Conservation (phyloP, 2,329 filamentous ascomycete genomes). For the Alternaria alternata region DNA sequence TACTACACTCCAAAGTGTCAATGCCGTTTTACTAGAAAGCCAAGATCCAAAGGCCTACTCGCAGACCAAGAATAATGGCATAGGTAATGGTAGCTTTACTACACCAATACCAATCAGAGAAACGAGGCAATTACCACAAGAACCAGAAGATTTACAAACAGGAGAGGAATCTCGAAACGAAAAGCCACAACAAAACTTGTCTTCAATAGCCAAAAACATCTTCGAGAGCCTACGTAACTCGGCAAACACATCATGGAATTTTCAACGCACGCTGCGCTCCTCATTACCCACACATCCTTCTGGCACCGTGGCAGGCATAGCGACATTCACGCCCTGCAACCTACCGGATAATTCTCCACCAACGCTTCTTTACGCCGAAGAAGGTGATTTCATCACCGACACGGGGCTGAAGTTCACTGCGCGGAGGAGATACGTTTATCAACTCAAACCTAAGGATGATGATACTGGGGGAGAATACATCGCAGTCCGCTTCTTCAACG, state of each 20-base stretch:
- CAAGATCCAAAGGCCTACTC: slow-evolving; percentile 10
- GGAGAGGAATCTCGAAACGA: neutral
- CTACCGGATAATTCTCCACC: slow-evolving; percentile 24
- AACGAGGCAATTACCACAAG: neutral
- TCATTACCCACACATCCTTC: slow-evolving; percentile 68
- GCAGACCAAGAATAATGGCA: neutral
- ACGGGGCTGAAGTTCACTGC: slow-evolving; percentile 65
- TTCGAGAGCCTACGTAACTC: slow-evolving; percentile 23
- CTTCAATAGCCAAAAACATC: slow-evolving; percentile 10
- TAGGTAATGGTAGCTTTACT: neutral
- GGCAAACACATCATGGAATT: slow-evolving; percentile 62
- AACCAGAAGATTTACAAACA: neutral
- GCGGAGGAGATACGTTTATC: slow-evolving; percentile 73
- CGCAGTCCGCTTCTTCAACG: slow-evolving; percentile 27
- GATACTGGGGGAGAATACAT: slow-evolving; percentile 7
- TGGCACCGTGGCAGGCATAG: slow-evolving; percentile 71
- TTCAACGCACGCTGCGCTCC: slow-evolving; percentile 66
- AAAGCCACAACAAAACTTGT: neutral
- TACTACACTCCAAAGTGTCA: slow-evolving; percentile 87
- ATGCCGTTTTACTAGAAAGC: slow-evolving; percentile 78
- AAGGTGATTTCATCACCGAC: slow-evolving; percentile 69
- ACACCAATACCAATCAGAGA: neutral
- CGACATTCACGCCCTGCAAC: slow-evolving; percentile 68
- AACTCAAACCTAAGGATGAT: slow-evolving; percentile 58
- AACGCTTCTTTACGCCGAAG: slow-evolving; percentile 74